A percentile compares a stretch with the other conserved stretches of the same genome.
Evolutionary conservation across 192 early-diverging fungal species (phyloP).

Genomic region (Coemansia sp.): DNA sequence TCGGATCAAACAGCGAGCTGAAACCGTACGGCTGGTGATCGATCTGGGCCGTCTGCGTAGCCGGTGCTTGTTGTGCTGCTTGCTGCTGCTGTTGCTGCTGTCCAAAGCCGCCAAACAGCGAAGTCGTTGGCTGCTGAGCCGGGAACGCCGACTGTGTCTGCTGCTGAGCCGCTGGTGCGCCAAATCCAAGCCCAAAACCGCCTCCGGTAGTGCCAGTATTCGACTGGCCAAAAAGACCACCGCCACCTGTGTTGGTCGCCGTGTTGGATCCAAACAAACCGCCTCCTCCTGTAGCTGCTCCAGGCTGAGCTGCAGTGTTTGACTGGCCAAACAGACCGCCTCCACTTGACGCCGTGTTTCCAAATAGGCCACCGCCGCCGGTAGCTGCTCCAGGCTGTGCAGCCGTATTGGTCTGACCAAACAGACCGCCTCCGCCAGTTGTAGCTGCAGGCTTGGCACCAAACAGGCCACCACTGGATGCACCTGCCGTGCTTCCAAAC

Average conservation of each 20-base stretch:
- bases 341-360: conserved; percentile 12
- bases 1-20: conserved; percentile 72
- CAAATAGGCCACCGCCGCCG: conserved; percentile 18
- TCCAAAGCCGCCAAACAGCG: conserved; percentile 18
- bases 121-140: conserved; percentile 17
- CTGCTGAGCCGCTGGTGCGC: too few species aligned
- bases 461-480: conserved; percentile 2
- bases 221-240: too few species aligned
- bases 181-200: conserved; percentile 16
- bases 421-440: too few species aligned
- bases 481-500: conserved; percentile 14
- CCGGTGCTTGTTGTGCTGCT: conserved; percentile 42
- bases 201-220: conserved; percentile 3
- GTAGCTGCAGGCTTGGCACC: conserved; percentile 4
- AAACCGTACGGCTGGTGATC: conserved; percentile 86
- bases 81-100: neutral
- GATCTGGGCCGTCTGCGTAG: conserved; percentile 58
- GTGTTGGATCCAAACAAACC: conserved; percentile 21
- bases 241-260: conserved; percentile 4
- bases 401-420: too few species aligned
- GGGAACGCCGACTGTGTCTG: conserved; percentile 2
- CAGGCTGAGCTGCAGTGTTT: too few species aligned
- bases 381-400: too few species aligned
- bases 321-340: too few species aligned
- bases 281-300: too few species aligned